phyloP scores from a whole-genome alignment of 306 rosid species.

The Lathyrus aphaca region DNA sequence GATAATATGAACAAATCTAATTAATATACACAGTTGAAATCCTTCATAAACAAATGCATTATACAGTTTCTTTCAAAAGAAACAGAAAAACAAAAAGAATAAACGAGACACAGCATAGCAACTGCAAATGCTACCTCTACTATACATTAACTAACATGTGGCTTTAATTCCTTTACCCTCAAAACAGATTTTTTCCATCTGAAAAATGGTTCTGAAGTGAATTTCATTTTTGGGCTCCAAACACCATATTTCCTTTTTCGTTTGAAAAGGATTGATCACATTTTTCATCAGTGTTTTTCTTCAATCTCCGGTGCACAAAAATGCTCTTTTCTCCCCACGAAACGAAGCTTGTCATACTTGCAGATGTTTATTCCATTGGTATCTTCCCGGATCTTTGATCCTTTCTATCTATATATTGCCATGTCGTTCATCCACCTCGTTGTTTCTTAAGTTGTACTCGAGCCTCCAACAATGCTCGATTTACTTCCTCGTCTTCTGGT shows the following conservation, averaged over 20 bases:
- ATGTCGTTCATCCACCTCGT: conserved; percentile 37
- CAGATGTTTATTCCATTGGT: background rate
- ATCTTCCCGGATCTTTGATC: background rate
- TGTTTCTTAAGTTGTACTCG: conserved; percentile 51
- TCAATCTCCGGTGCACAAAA: background rate
- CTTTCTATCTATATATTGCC: background rate
- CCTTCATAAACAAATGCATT: background rate
- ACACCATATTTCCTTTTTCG: background rate
- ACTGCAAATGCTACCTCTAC: background rate
- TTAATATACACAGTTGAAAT: conserved; percentile 4
- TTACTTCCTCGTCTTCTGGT: conserved; percentile 61
- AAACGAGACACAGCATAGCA: conserved; percentile 10
- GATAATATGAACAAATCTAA: conserved; percentile 22
- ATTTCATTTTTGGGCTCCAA: conserved; percentile 15
- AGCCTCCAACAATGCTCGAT: conserved; percentile 53
- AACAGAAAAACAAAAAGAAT: background rate
- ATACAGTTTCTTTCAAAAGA: conserved; percentile 2
- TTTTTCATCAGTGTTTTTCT: conserved; percentile 1
- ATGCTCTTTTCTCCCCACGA: background rate
- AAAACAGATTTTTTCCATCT: conserved; percentile 11
- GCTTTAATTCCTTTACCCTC: background rate
- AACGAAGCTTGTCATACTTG: background rate
- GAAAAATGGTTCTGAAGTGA: conserved; percentile 8
- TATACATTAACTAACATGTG: conserved; percentile 26
- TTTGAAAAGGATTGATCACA: background rate